phyloP scores from a whole-genome alignment of 176 grass and related monocot species.

The Chloris gayana region DNA sequence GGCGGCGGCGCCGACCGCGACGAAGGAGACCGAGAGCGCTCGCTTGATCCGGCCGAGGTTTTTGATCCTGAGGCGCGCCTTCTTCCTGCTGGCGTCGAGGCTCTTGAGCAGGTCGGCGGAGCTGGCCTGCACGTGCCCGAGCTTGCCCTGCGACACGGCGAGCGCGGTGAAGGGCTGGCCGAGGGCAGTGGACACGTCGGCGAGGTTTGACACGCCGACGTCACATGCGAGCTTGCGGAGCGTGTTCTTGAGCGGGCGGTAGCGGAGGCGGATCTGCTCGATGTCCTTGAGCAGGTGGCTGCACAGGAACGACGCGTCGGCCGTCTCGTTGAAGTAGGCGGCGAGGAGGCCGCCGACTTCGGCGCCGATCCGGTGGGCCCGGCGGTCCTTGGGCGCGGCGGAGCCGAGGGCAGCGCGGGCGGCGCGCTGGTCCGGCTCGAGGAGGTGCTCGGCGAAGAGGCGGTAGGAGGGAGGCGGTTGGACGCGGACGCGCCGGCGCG shows the following conservation, averaged over 20 bases:
- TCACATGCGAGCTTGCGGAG: conserved; percentile 57
- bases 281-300: conserved; percentile 81
- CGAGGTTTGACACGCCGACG: conserved; percentile 40
- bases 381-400: conserved; percentile 4
- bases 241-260: conserved; percentile 76
- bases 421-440: conserved; percentile 80
- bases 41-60: conserved; percentile 53
- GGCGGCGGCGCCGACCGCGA: conserved; percentile 42
- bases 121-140: conserved; percentile 52
- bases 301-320: conserved; percentile 72
- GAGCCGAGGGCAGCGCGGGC: conserved; percentile 46
- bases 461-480: conserved; percentile 67
- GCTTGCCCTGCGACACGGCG: conserved; percentile 52
- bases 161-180: conserved; percentile 61
- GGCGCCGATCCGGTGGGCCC: conserved; percentile 2
- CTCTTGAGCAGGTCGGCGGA: conserved; percentile 60
- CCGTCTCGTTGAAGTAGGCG: conserved; percentile 77
- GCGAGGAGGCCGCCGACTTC: conserved; percentile 53
- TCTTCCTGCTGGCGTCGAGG: conserved; percentile 67
- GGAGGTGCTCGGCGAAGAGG: conserved; percentile 80
- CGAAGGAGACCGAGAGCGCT: conserved; percentile 50
- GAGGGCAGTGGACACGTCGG: conserved; percentile 52
- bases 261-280: conserved; percentile 69
- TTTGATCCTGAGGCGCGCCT: conserved; percentile 59
- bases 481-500: conserved; percentile 22